phyloP scores from a whole-genome alignment of 768 basidiomycete species.

The Paxillus involutus region DNA sequence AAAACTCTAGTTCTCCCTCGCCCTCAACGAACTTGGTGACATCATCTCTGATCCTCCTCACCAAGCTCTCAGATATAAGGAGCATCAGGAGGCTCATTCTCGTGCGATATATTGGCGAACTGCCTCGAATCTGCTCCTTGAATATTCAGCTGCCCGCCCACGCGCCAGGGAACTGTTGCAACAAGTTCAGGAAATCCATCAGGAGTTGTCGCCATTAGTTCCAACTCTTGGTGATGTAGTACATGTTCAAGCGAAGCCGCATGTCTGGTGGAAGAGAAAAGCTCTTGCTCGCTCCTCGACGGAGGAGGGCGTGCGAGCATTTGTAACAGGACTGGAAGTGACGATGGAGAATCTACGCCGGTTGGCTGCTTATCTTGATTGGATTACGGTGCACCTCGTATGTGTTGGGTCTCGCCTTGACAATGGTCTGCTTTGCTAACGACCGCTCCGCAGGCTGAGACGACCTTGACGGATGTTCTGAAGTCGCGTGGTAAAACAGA shows the following conservation, averaged over 20 bases:
- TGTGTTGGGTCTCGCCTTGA: not conserved
- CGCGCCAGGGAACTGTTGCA: constrained; percentile 16
- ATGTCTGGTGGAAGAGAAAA: constrained; percentile 5
- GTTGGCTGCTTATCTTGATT: constrained; percentile 27
- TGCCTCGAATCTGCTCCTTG: constrained; percentile 30
- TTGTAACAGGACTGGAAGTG: constrained; percentile 22
- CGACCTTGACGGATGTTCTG: constrained; percentile 12
- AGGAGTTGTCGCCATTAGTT: constrained; percentile 4
- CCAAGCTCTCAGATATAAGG: not conserved
- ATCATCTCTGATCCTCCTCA: constrained; percentile 8
- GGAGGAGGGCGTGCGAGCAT: constrained; percentile 9
- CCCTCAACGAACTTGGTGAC: constrained; percentile 29
- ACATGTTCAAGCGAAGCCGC: not conserved
- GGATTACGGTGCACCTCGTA: constrained; percentile 27
- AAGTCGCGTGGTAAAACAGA: constrained; percentile 4
- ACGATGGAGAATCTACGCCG: constrained; percentile 17
- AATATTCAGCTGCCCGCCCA: constrained; percentile 29
- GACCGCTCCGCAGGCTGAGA: constrained; percentile 14
- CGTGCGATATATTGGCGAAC: constrained; percentile 29
- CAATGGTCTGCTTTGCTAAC: constrained; percentile 2
- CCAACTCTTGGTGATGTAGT: not conserved
- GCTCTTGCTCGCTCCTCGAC: not conserved
- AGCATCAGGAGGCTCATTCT: constrained; percentile 12
- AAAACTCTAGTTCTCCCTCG: constrained; percentile 22
- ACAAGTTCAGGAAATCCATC: constrained; percentile 17